Percentiles rank a stretch among this genome's conserved stretches.
Conservation (phyloP, 192 early-diverging fungal species). For the Umbelopsis isabellina region DNA sequence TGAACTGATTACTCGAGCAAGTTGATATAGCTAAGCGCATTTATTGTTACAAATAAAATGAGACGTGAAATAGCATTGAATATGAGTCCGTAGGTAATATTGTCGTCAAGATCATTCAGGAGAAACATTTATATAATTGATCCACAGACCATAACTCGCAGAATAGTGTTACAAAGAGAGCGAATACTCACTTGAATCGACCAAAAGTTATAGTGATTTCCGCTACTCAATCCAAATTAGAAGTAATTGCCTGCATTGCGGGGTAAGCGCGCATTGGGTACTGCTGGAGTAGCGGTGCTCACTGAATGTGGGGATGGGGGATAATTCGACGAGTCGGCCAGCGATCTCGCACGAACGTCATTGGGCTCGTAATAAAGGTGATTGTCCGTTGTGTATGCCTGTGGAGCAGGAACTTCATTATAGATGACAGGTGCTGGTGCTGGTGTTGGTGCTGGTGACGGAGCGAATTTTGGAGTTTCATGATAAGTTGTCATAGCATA, state of each 20-base stretch:
- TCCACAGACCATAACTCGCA: too few species aligned
- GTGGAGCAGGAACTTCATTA: constrained; percentile 19
- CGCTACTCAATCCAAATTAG: neutral
- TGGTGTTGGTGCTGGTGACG: neutral
- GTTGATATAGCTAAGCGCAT: too few species aligned
- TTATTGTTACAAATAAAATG: too few species aligned
- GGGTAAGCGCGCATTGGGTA: neutral
- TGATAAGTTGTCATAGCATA: constrained; percentile 15
- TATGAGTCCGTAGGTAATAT: too few species aligned
- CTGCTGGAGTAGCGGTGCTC: neutral
- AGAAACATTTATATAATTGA: too few species aligned
- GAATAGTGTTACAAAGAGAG: too few species aligned
- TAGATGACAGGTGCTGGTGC: neutral
- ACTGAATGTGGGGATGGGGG: neutral
- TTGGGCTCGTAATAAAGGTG: neutral
- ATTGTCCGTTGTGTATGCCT: constrained; percentile 15
- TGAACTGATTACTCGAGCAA: too few species aligned
- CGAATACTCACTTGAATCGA: too few species aligned
- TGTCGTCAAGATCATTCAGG: too few species aligned
- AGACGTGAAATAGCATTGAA: too few species aligned
- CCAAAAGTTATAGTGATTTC: too few species aligned
- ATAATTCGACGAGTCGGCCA: constrained; percentile 4
- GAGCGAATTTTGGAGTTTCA: neutral
- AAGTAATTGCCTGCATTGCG: constrained; percentile 9
- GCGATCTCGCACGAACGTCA: constrained; percentile 17